These are phyloP conservation scores for Trichoderma atroviride DNA, from an alignment of 2,329 filamentous ascomycete genomes.

Conservation along the genomic window DNA sequence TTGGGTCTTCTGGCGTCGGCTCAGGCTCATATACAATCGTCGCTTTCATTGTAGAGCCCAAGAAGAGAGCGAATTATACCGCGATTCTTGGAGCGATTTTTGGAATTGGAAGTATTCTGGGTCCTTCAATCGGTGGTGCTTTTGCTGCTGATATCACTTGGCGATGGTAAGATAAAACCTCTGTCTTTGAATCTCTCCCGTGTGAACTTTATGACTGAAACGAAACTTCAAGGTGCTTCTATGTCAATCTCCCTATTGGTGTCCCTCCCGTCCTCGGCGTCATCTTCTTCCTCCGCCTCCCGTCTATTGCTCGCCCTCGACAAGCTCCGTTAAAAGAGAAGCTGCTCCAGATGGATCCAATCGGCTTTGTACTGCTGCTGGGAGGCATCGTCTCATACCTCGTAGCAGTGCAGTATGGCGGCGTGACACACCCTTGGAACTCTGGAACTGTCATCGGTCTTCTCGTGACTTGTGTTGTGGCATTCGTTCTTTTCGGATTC, in stretches of 20 bases:
- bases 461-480: constrained; percentile 39
- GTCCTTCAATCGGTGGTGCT: constrained; percentile 35
- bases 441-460: constrained; percentile 42
- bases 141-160: constrained; percentile 35
- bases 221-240: constrained; percentile 30
- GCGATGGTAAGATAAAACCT: constrained; percentile 32
- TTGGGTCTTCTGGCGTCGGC: constrained; percentile 48
- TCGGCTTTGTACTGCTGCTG: constrained; percentile 36
- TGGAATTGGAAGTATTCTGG: constrained; percentile 33
- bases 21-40: constrained; percentile 50
- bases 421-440: constrained; percentile 43
- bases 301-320: constrained; percentile 35
- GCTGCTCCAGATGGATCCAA: constrained; percentile 42
- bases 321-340: constrained; percentile 41
- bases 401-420: constrained; percentile 51
- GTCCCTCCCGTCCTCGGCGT: constrained; percentile 30
- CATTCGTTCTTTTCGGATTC: constrained; percentile 36
- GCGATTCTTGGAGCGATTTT: constrained; percentile 33
- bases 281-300: constrained; percentile 41
- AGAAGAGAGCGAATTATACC: constrained; percentile 32
- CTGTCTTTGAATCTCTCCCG: background rate
- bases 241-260: constrained; percentile 38
- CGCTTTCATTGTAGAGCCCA: constrained; percentile 39
- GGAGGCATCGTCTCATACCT: constrained; percentile 47
- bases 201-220: background rate